Percentiles rank a stretch among this genome's conserved stretches.
These are phyloP conservation scores for Candida sanyaensis DNA, from an alignment of 1,139 yeast genomes.

Conservation along the genomic window DNA sequence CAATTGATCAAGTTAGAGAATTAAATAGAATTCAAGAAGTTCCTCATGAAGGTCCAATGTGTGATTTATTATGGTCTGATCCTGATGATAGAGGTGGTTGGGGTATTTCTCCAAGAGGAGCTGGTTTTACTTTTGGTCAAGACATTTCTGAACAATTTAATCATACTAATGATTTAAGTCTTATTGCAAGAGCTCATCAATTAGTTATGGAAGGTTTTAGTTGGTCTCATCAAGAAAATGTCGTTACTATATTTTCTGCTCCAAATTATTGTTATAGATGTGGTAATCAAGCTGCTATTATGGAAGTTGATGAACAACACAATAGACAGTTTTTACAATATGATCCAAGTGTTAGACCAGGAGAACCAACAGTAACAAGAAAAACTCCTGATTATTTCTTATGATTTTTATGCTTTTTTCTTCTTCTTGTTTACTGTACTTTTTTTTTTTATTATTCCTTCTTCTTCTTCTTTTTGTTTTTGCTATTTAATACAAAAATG, in stretches of 20 bases:
- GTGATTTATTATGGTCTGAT: constrained; percentile 96
- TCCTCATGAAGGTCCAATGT: constrained; percentile 99
- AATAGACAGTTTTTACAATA: constrained; percentile 89
- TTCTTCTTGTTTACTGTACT: background rate
- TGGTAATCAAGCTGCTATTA: constrained; percentile 98
- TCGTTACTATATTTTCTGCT: constrained; percentile 97
- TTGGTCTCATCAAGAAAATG: constrained; percentile 82
- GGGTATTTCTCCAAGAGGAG: constrained; percentile 98
- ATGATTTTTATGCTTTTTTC: constrained; percentile 25
- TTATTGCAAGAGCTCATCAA: constrained; percentile 97
- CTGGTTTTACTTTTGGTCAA: constrained; percentile 76
- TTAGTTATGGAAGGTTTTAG: constrained; percentile 94
- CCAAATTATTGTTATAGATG: constrained; percentile 97
- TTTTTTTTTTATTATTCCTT: too few relatives aligned
- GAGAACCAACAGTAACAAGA: constrained; percentile 93
- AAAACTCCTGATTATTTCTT: constrained; percentile 94
- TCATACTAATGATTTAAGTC: constrained; percentile 83
- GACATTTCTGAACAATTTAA: constrained; percentile 63
- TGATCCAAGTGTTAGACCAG: constrained; percentile 94
- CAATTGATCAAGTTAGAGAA: constrained; percentile 84
- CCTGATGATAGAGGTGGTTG: constrained; percentile 97
- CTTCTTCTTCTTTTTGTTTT: too few relatives aligned
- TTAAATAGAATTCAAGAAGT: constrained; percentile 92
- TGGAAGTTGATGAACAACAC: constrained; percentile 96
- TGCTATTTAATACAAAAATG: too few relatives aligned